Conservation (phyloP, 805 yeast species). For the Kodamaea leandrae region DNA sequence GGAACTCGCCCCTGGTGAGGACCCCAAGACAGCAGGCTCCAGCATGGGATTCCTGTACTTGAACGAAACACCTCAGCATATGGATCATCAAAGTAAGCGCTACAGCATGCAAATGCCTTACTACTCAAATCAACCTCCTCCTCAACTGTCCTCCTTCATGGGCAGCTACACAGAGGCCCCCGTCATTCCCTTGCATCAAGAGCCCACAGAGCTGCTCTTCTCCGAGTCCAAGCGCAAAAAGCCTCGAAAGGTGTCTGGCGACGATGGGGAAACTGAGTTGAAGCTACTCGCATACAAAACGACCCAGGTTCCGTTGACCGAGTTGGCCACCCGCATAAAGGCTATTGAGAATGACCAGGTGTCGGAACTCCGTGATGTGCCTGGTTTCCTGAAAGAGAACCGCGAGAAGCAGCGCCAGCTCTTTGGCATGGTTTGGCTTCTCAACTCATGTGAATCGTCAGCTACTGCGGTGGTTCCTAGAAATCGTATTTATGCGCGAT, state of each 20-base stretch:
- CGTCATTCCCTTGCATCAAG: background rate
- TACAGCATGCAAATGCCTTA: background rate
- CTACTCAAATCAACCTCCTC: background rate
- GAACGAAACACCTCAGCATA: background rate
- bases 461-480: conserved; percentile 44
- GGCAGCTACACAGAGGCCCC: background rate
- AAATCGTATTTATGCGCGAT: conserved; percentile 41
- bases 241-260: conserved; percentile 31
- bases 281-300: conserved; percentile 36
- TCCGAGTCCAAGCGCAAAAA: conserved; percentile 19
- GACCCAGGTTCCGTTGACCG: conserved; percentile 36
- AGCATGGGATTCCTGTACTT: too few relatives aligned
- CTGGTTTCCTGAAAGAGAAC: conserved; percentile 10
- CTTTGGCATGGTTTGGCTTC: conserved; percentile 79
- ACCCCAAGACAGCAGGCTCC: too few relatives aligned
- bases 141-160: too few relatives aligned
- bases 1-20: too few relatives aligned
- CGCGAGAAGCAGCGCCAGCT: conserved; percentile 68
- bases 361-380: background rate
- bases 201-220: background rate
- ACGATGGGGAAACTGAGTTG: conserved; percentile 37
- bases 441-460: conserved; percentile 58
- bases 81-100: background rate
- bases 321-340: conserved; percentile 45
- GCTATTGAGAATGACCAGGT: conserved; percentile 34